These are phyloP conservation scores for Pseudocercospora eumusae DNA, from an alignment of 2,329 filamentous ascomycete species.

Conservation along the genomic window DNA sequence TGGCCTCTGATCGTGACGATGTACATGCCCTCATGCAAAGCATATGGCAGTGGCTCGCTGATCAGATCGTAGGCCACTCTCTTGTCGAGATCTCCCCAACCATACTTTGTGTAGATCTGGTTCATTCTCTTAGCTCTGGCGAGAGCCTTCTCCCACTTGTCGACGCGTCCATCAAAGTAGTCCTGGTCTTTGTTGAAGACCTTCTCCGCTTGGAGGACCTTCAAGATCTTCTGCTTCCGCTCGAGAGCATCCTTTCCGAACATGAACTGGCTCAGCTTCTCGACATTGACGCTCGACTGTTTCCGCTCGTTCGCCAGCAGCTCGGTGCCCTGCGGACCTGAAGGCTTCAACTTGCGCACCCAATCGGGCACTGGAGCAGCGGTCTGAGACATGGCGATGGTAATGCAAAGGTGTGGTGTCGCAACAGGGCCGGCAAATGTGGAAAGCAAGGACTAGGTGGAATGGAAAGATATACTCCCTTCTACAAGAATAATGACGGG, in stretches of 20 bases:
- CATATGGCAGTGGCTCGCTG: conserved; percentile 72
- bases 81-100: conserved; percentile 68
- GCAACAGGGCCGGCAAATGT: neutral
- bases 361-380: conserved; percentile 56
- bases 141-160: conserved; percentile 68
- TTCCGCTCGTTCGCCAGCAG: conserved; percentile 69
- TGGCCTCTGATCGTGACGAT: conserved; percentile 70
- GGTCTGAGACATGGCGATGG: conserved; percentile 19
- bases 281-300: conserved; percentile 66
- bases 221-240: conserved; percentile 61
- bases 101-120: conserved; percentile 65
- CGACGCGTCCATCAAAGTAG: conserved; percentile 70
- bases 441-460: conserved; percentile 2
- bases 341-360: conserved; percentile 67
- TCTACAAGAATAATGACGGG: conserved; percentile 15
- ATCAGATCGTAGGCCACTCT: conserved; percentile 67
- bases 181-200: conserved; percentile 79
- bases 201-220: conserved; percentile 65
- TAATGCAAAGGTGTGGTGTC: neutral
- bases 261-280: conserved; percentile 67
- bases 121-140: conserved; percentile 70
- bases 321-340: conserved; percentile 68
- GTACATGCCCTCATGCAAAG: conserved; percentile 71
- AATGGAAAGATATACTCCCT: conserved; percentile 11
- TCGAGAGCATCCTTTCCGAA: conserved; percentile 67